Base-by-base conservation (phyloP, 768 basidiomycete species). In the Mycena haematopus region DNA sequence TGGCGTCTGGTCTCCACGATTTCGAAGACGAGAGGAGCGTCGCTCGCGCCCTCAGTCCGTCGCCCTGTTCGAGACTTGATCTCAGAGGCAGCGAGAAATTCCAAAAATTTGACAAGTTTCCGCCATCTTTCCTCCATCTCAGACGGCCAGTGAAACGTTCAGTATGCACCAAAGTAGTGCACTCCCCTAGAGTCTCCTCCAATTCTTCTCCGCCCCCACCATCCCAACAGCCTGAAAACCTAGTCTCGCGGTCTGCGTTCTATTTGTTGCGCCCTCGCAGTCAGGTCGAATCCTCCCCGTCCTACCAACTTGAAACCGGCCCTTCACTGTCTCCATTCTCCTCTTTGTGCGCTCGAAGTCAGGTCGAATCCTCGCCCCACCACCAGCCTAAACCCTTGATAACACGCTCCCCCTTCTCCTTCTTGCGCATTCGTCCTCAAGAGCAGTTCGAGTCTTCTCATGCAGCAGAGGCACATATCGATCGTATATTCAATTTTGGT, bases 31-130 rank as follows among this genome's bases (percentile, higher is more conserved):
- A 21, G 47, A 29, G 31, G 2, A 19, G 13, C 0, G 13, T 13
- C 33, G 21, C 29, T 38, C 15, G 45, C 29, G 14, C 7, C n/a
- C 11, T 27, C 14, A 27, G 42, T 24, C 13, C 53, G n/a, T 22
- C 33, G 1, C 25, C 40, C 11, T 36, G 8, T 31, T n/a, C n/a
- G n/a, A n/a, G n/a, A n/a, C n/a, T n/a, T n/a, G 14, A 10, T 2
- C 33, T n/a, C 9, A 53, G 1, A 14, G 17, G n/a, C 24, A 11
- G 27, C 24, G 17, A 25, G 19, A 44, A 24, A 14, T 22, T 54
- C 0, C 59, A 52, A 5, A 60, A 40, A 55, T 60, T 60, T 19
- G 10, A 35, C 17, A 60, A 60, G 46, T 55, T 60, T 42, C 52
- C 46, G 9, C 24, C 22, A 11, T 25, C 21, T 22, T 7, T 24